Base-by-base conservation (phyloP, 306 rosid species). In the Albizia julibrissin region DNA sequence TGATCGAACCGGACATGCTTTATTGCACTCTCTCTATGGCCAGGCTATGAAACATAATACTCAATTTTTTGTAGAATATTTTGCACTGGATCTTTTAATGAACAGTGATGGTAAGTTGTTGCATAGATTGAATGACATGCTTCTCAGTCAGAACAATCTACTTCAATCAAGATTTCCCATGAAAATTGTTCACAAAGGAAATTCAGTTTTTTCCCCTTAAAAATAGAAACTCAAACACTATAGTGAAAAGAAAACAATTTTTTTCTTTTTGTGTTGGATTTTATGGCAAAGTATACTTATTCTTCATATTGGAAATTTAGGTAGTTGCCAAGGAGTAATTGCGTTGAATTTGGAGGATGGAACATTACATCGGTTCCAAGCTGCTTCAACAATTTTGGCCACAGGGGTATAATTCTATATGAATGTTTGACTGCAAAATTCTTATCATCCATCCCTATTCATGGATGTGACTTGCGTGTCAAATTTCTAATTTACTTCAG, bases 261-360 rank as follows among this genome's bases (percentile, higher is more conserved):
- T 47, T 34, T 18, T 66, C 18, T 52, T n/a, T 31, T 39, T 26
- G 18, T 72, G 56, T 22, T 46, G 33, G 27, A 71, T 40, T 75
- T 72, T 15, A 58, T 40, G 46, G 31, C 39, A 42, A 82, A 34
- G 66, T 43, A 76, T 16, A 40, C 43, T 76, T 21, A 66, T 80
- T 82, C 46, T 84, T 85, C 19, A 21, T 81, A 74, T 71, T 85
- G 82, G 72, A 79, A 68, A 56, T 80, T 77, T 79, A 94, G 98
- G 98, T 67, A 87, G 59, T 87, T 94, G 98, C 89, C 98, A 94
- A 92, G 98, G 97, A 77, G 97, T 92, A 33, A 89, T 94, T 79
- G 98, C 97, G 46, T 82, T 92, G 82, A 94, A 94, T 79, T 84
- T 87, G 93, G 98, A 94, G 85, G 98, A 94, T 62, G 98, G 98